Evolutionary conservation across 805 yeast genomes (phyloP).

Genomic region (Ogataea paraovalis): DNA sequence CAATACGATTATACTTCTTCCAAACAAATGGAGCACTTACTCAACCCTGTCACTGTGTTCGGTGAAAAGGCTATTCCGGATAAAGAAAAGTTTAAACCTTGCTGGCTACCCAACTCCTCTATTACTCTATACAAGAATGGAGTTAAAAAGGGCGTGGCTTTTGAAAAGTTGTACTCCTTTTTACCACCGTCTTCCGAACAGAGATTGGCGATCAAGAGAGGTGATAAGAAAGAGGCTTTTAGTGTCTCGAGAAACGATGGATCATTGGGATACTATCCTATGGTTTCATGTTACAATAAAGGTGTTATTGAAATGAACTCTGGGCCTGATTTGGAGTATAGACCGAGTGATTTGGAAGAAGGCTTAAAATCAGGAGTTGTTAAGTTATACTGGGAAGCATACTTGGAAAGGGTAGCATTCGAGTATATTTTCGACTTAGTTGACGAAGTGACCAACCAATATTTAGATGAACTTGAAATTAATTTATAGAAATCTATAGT

Average conservation of each 20-base stretch:
- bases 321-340: constrained; percentile 56
- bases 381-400: constrained; percentile 55
- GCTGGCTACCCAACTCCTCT: constrained; percentile 51
- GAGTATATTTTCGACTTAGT: constrained; percentile 79
- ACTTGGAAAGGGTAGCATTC: constrained; percentile 67
- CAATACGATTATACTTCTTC: constrained; percentile 74
- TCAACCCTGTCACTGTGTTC: constrained; percentile 67
- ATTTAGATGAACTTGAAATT: constrained; percentile 36
- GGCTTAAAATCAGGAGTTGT: constrained; percentile 29
- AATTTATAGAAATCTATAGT: constrained; percentile 1
- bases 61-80: constrained; percentile 65
- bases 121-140: constrained; percentile 81
- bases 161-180: constrained; percentile 66
- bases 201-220: constrained; percentile 28
- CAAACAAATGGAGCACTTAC: constrained; percentile 65
- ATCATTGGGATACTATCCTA: constrained; percentile 85
- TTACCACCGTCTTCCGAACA: constrained; percentile 72
- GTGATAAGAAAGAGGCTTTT: constrained; percentile 10
- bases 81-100: constrained; percentile 41
- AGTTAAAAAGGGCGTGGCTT: constrained; percentile 55
- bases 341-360: constrained; percentile 35
- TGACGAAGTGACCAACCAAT: constrained; percentile 74
- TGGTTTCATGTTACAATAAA: constrained; percentile 73
- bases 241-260: constrained; percentile 66
- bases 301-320: constrained; percentile 72